Evolutionary conservation across 169 alveolate species (phyloP), one percentile per base, ranked within the genome.

Genomic region (Eimeria nieschulzi): DNA sequence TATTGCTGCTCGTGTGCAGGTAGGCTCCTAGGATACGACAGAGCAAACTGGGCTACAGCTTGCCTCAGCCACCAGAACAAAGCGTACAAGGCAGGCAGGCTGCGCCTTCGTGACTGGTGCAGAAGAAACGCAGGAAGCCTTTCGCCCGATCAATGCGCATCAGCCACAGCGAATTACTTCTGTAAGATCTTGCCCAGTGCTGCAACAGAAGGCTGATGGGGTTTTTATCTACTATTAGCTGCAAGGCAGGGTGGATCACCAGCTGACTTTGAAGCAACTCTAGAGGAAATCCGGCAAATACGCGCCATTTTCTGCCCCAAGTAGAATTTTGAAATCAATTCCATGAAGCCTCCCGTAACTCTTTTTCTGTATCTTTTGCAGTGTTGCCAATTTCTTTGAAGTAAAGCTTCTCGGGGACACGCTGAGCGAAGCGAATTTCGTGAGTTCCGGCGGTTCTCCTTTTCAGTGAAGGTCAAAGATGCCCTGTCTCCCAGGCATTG

Each of bases 71-170:
- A 66, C 39, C 76, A 66, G 76, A 66, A 66, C 76, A 66, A 66
- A 26, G 26, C 7, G 46, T 66, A 66, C 76, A 66, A 17, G 51
- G 39, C 76, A 5, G 76, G 76, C 76, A 66, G 76, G 12, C 51
- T n/a, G 76, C 76, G 76, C 39, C 76, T 66, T 13, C 21, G 26
- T 13, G 51, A 66, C 51, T 66, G 76, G 76, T 66, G 76, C 76
- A 66, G 76, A 39, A 15, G 76, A 66, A 1, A 66, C 76, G 76
- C 76, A 21, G 76, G 76, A 21, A 66, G 76, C 46, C 76, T 66
- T n/a, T 66, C 76, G 39, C 76, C 76, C 17, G 76, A 66, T 26
- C 76, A 66, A 15, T 66, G 76, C 76, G 76, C 76, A 21, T 66
- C 76, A 2, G 76, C 76, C 15, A 66, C 76, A 9, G 76, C 76